Evolutionary conservation across 352 stramenopile genomes (phyloP).

Genomic region (Pythium rhizo-oryzae): DNA sequence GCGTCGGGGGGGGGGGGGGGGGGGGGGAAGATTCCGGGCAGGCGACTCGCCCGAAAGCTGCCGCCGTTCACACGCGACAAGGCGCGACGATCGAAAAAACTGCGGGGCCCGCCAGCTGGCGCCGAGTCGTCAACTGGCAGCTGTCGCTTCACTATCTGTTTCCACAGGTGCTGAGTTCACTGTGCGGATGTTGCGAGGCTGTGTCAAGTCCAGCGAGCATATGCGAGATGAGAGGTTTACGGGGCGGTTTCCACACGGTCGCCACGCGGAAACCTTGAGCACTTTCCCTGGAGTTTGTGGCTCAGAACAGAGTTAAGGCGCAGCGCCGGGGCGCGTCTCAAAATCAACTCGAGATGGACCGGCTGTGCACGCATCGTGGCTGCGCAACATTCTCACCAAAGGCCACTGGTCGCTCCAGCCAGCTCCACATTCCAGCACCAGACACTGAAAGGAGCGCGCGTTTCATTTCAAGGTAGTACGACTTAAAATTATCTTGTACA

Average conservation of each 20-base stretch:
- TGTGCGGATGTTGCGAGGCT: not conserved
- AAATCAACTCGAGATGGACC: not conserved
- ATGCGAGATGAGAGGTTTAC: not conserved
- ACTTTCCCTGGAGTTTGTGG: constrained; percentile 10
- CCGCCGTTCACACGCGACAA: constrained; percentile 3
- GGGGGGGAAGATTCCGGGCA: not conserved
- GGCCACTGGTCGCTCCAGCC: no score
- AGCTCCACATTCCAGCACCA: no score
- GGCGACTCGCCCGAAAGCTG: no score
- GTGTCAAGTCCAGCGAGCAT: not conserved
- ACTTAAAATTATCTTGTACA: no score
- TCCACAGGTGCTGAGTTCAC: constrained; percentile 5
- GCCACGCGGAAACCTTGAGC: not conserved
- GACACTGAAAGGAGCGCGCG: no score
- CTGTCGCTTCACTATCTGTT: constrained; percentile 2
- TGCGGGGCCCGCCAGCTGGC: constrained; percentile 1
- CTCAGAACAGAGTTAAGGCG: constrained; percentile 8
- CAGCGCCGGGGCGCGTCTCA: constrained; percentile 1
- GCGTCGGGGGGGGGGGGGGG: no score
- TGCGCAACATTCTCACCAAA: not conserved
- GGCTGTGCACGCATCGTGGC: not conserved
- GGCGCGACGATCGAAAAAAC: constrained; percentile 5
- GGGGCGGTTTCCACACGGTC: not conserved
- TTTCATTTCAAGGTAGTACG: no score
- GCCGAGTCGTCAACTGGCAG: constrained; percentile 6